phyloP scores from a whole-genome alignment of 176 grass and related monocot species.

The Pharus latifolius region DNA sequence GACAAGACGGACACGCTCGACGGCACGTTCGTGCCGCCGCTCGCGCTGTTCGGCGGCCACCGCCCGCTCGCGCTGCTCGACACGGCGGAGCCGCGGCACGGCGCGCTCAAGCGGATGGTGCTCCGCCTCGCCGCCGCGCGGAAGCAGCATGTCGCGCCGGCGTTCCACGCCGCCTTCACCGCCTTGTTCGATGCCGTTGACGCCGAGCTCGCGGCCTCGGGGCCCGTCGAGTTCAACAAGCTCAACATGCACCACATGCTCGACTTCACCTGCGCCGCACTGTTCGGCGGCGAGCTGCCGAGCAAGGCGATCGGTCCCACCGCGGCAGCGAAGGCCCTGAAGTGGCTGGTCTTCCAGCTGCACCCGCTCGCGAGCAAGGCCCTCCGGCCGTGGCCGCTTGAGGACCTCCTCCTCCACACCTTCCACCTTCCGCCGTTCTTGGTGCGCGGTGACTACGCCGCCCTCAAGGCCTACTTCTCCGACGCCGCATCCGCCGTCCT shows the following conservation, averaged over 20 bases:
- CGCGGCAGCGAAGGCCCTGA: constrained; percentile 21
- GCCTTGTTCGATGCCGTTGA: constrained; percentile 32
- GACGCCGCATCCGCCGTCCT: constrained; percentile 16
- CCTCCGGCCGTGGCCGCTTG: constrained; percentile 35
- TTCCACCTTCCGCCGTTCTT: constrained; percentile 47
- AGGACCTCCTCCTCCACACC: constrained; percentile 59
- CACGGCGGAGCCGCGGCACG: constrained; percentile 42
- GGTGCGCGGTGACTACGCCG: constrained; percentile 46
- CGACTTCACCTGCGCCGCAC: constrained; percentile 43
- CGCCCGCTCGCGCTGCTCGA: constrained; percentile 59
- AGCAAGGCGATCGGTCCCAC: constrained; percentile 22
- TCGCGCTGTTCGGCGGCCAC: constrained; percentile 45
- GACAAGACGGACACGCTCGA: constrained; percentile 66
- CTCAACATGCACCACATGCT: constrained; percentile 25
- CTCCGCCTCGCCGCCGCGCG: constrained; percentile 34
- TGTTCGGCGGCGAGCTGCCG: constrained; percentile 38
- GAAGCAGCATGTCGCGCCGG: constrained; percentile 29
- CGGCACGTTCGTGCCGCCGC: constrained; percentile 57
- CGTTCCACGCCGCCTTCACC: constrained; percentile 25
- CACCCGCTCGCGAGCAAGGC: constrained; percentile 42
- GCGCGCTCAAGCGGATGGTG: constrained; percentile 39
- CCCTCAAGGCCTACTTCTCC: constrained; percentile 40
- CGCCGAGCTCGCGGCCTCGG: not conserved
- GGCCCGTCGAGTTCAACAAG: constrained; percentile 36
- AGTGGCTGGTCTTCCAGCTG: constrained; percentile 59